phyloP scores from a whole-genome alignment of 2,329 filamentous ascomycete species.

The Monosporascus sp. region DNA sequence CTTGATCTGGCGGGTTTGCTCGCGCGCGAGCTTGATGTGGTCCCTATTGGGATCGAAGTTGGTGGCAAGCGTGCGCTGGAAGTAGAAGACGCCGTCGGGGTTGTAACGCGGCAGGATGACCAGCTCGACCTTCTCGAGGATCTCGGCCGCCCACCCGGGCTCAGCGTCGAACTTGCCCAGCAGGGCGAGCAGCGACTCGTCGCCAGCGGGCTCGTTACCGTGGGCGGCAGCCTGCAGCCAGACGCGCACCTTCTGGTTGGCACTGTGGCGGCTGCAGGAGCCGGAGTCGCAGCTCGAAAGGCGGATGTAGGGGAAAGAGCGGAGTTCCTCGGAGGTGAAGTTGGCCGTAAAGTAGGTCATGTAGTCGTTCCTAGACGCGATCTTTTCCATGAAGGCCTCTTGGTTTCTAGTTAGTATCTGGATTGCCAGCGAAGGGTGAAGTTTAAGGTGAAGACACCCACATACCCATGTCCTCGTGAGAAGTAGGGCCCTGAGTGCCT shows the following conservation, averaged over 20 bases:
- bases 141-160: conserved; percentile 12
- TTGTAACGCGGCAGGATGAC: conserved; percentile 21
- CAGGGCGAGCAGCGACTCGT: conserved; percentile 20
- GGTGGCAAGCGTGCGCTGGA: conserved; percentile 19
- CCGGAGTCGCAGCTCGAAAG: conserved; percentile 8
- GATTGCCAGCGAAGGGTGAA: neutral
- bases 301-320: conserved; percentile 18
- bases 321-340: conserved; percentile 26
- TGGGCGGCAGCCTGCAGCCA: conserved; percentile 23
- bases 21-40: conserved; percentile 24
- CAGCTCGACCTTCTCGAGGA: conserved; percentile 18
- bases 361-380: conserved; percentile 23
- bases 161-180: conserved; percentile 20
- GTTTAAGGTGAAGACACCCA: neutral
- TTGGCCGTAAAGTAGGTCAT: conserved; percentile 19
- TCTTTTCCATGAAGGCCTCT: conserved; percentile 22
- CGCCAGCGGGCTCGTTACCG: conserved; percentile 22
- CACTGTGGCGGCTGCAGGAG: neutral
- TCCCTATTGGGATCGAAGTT: conserved; percentile 23
- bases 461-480: conserved; percentile 23
- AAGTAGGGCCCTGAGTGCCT: conserved; percentile 25
- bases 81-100: conserved; percentile 22
- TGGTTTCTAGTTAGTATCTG: no score
- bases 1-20: conserved; percentile 25
- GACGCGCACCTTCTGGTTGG: conserved; percentile 18